These are phyloP conservation scores for Cynanchum wilfordii DNA, from an alignment of 257 asterid species.

Conservation along the genomic window DNA sequence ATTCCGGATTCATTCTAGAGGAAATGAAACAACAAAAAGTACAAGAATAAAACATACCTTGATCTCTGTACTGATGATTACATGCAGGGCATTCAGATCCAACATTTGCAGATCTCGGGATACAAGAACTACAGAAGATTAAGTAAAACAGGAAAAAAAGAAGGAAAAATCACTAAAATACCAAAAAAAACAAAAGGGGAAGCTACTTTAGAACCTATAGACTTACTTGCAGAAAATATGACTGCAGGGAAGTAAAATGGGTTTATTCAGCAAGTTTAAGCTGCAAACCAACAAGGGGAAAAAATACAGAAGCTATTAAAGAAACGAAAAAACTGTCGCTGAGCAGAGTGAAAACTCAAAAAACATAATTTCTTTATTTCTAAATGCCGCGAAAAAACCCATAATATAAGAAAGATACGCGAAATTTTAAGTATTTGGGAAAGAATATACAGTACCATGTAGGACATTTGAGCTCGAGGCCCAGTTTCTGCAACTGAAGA, in stretches of 20 bases:
- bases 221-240: conserved; percentile 88
- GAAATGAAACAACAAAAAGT: background rate
- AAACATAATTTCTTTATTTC: background rate
- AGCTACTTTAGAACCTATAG: background rate
- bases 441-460: conserved; percentile 37
- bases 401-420: background rate
- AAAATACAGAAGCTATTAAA: too few species aligned
- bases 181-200: background rate
- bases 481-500: conserved; percentile 72
- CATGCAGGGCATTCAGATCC: conserved; percentile 64
- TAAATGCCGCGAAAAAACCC: background rate
- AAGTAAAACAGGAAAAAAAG: background rate
- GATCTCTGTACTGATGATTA: conserved; percentile 35
- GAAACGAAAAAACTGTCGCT: too few species aligned
- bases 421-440: background rate
- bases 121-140: conserved; percentile 42
- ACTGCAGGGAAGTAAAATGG: conserved; percentile 78
- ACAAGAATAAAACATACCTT: conserved; percentile 31
- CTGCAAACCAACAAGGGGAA: conserved; percentile 30
- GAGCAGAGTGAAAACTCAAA: background rate
- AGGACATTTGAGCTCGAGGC: conserved; percentile 87
- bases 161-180: background rate
- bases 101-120: conserved; percentile 28
- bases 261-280: conserved; percentile 59
- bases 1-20: background rate